These are phyloP conservation scores for Naematelia aurantialba DNA, from an alignment of 768 basidiomycete genomes.

Conservation along the genomic window DNA sequence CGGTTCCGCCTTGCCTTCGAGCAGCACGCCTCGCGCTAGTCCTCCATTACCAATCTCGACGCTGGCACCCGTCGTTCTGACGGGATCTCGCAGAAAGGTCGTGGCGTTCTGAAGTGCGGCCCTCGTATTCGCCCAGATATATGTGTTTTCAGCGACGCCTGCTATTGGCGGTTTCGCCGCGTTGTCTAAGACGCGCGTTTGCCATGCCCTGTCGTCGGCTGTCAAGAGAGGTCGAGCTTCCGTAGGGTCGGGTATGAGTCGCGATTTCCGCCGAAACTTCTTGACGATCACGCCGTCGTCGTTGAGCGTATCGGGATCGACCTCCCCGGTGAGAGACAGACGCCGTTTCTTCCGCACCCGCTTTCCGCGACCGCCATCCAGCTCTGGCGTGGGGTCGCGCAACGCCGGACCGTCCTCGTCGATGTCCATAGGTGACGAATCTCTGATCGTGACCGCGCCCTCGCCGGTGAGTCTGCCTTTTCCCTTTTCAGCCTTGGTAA, in stretches of 20 bases:
- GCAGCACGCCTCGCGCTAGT: constrained; percentile 39
- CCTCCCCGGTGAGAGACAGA: constrained; percentile 15
- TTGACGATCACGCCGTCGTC: constrained; percentile 12
- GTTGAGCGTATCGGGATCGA: constrained; percentile 15
- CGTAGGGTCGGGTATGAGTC: background rate
- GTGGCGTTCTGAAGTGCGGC: constrained; percentile 23
- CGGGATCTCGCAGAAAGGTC: constrained; percentile 39
- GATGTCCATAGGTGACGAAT: no score
- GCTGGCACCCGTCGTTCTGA: constrained; percentile 30
- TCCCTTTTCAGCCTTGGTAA: constrained; percentile 21
- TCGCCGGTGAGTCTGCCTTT: no score
- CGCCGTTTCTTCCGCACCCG: constrained; percentile 30
- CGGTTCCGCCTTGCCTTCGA: constrained; percentile 33
- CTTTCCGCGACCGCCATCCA: constrained; percentile 11
- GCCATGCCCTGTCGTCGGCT: constrained; percentile 22
- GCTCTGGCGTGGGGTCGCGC: background rate
- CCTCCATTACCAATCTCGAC: constrained; percentile 41
- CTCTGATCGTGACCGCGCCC: background rate
- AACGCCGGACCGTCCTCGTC: background rate
- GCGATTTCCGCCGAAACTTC: constrained; percentile 8
- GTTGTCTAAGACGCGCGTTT: constrained; percentile 25
- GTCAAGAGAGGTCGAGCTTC: constrained; percentile 4
- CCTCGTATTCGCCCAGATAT: constrained; percentile 41
- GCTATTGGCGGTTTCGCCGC: constrained; percentile 14
- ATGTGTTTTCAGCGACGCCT: constrained; percentile 25